Base-by-base conservation (phyloP, 2,329 filamentous ascomycete species). In the Epichloe elymi region DNA sequence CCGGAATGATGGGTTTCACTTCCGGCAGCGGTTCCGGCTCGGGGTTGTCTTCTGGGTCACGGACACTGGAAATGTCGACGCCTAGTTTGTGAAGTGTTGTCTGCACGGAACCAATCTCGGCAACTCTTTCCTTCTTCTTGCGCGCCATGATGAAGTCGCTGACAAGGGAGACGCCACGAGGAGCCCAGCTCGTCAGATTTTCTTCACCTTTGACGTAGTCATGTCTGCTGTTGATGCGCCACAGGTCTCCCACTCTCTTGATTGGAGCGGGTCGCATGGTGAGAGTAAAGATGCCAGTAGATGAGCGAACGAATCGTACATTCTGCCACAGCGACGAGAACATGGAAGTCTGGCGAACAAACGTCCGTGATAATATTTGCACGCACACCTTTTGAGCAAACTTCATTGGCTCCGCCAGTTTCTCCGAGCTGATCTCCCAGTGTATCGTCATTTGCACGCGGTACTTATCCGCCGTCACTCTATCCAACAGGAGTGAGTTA, bases 201-300 rank as follows among this genome's bases (percentile, higher is more conserved):
- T 98, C 93, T 67, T 98, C 90, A 51, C 93, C 93, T 66, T 95
- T 96, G 60, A 98, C 87, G 63, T 96, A 97, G 65, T 95, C 88
- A 60, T 95, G 86, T 53, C 88, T 84, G 15, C 90, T 97, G 65
- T 89, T 94, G 82, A 97, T 88, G 50, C 93, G 82, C 93, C 93
- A 98, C 12, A 98, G 74, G 64, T 98, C 93, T 0, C 3, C 88
- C 0, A 89, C 88, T 45, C 88, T 80, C 68, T 96, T 96, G 48
- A 95, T 89, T 3, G 89, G 89, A 7, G 88, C 83, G 0, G 93
- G 93, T 33, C 88, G 84, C 66, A 97, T 83, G 5, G 83, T 83
- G 47, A 97, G 72, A 1, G 87, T 89, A 67, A 95, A 98, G 53
- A 95, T 87, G 43, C 82, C 83, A 19, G 88, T 87, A 0, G 85